Evolutionary conservation across 2,329 filamentous ascomycete species (phyloP).

Genomic region (Pseudopithomyces maydicus): DNA sequence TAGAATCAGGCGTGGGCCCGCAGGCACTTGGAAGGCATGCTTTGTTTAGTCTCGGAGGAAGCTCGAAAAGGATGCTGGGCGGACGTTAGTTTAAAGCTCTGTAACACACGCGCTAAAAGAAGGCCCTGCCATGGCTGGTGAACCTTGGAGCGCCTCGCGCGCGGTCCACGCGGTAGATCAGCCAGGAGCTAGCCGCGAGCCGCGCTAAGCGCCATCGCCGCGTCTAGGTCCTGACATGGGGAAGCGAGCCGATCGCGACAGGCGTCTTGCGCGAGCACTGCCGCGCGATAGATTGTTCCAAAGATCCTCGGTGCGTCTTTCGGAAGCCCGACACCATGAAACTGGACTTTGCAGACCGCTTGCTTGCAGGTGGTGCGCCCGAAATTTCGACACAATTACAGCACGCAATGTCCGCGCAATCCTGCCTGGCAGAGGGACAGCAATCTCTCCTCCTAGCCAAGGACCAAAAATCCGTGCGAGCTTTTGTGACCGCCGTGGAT

Average conservation of each 20-base stretch:
- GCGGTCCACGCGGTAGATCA: slow-evolving; percentile 7
- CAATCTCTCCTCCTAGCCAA: too few relatives aligned
- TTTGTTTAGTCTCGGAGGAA: background rate
- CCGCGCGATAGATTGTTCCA: slow-evolving; percentile 10
- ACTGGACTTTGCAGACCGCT: background rate
- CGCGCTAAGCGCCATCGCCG: background rate
- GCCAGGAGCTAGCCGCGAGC: background rate
- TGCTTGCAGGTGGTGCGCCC: background rate
- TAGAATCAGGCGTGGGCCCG: background rate
- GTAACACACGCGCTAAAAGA: slow-evolving; percentile 13
- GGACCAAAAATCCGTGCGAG: too few relatives aligned
- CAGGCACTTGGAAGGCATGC: background rate
- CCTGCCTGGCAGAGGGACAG: too few relatives aligned
- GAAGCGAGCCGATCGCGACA: slow-evolving; percentile 7
- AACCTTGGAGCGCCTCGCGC: slow-evolving; percentile 4
- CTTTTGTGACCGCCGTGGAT: too few relatives aligned
- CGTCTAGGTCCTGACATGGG: slow-evolving; percentile 3
- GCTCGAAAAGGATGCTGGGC: background rate
- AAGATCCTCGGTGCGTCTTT: slow-evolving; percentile 1
- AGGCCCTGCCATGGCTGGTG: slow-evolving; percentile 3
- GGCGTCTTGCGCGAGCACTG: slow-evolving; percentile 11
- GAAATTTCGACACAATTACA: too few relatives aligned
- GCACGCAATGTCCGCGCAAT: too few relatives aligned
- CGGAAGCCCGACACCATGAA: slow-evolving; percentile 10
- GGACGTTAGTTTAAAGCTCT: slow-evolving; percentile 22